Evolutionary conservation across 2,329 filamentous ascomycete species (phyloP).

Genomic region (Ramularia endophylla): DNA sequence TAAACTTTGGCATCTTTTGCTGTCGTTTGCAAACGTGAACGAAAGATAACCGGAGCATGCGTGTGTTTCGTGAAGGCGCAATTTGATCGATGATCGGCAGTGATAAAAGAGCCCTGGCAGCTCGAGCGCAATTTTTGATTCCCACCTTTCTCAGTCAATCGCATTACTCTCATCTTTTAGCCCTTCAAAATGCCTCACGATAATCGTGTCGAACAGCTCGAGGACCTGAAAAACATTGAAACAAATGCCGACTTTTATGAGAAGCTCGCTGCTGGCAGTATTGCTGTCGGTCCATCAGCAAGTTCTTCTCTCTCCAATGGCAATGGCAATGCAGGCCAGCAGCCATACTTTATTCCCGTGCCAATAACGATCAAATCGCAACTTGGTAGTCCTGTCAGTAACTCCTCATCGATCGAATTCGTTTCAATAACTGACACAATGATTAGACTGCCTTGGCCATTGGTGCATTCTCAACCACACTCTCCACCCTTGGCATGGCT

Average conservation of each 20-base stretch:
- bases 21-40: too few relatives aligned
- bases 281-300: constrained; percentile 12
- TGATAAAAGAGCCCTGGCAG: too few relatives aligned
- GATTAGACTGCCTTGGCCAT: constrained; percentile 44
- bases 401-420: background rate
- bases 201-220: constrained; percentile 26
- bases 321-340: constrained; percentile 3
- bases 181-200: constrained; percentile 17
- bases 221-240: constrained; percentile 23
- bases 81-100: too few relatives aligned
- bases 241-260: constrained; percentile 25
- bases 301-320: constrained; percentile 11
- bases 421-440: background rate
- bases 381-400: constrained; percentile 21
- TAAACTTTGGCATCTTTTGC: too few relatives aligned
- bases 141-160: too few relatives aligned
- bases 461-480: constrained; percentile 49
- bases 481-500: constrained; percentile 49
- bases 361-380: constrained; percentile 29
- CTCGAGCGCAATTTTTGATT: too few relatives aligned
- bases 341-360: constrained; percentile 26
- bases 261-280: constrained; percentile 24
- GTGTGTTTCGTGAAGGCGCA: too few relatives aligned
- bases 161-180: too few relatives aligned
- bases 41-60: too few relatives aligned